Percentiles rank a stretch among this genome's conserved stretches.
Evolutionary conservation across 306 rosid genomes (phyloP).

Genomic region (Dalbergia oliveri): DNA sequence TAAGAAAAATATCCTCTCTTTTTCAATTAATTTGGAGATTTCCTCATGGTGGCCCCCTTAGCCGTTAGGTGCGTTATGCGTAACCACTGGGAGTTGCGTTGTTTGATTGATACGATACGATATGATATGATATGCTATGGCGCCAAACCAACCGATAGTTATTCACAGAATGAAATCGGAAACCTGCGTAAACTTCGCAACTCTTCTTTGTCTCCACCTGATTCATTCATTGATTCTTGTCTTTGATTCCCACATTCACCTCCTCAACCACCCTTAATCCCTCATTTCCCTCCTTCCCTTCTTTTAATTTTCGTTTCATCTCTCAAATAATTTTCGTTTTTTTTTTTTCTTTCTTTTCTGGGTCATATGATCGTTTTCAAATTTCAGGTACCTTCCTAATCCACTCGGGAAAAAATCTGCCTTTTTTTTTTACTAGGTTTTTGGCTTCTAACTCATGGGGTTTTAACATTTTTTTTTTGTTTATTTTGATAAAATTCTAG

Average conservation of each 20-base stretch:
- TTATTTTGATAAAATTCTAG: background rate
- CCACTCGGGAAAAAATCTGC: no score
- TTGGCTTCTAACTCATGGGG: background rate
- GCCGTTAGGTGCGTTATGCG: background rate
- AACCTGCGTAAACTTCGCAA: slow-evolving; percentile 49
- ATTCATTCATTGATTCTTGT: background rate
- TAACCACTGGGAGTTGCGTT: background rate
- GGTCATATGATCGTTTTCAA: background rate
- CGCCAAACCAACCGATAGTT: slow-evolving; percentile 37
- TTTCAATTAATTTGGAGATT: no score
- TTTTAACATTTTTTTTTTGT: background rate
- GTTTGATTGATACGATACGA: background rate
- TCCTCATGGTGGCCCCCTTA: background rate
- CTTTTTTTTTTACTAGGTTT: background rate
- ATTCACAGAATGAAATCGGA: slow-evolving; percentile 47
- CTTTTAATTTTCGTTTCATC: background rate
- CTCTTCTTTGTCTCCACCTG: slow-evolving; percentile 39
- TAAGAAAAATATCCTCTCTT: no score
- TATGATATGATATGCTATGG: slow-evolving; percentile 17
- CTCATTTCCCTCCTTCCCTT: background rate
- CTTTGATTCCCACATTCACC: background rate
- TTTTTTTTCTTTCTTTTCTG: slow-evolving; percentile 33
- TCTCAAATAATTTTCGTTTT: background rate
- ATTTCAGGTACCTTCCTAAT: slow-evolving; percentile 32
- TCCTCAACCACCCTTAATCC: slow-evolving; percentile 55